Evolutionary conservation across 331 rosid genomes (phyloP).

Genomic region (Cucumis variabilis): DNA sequence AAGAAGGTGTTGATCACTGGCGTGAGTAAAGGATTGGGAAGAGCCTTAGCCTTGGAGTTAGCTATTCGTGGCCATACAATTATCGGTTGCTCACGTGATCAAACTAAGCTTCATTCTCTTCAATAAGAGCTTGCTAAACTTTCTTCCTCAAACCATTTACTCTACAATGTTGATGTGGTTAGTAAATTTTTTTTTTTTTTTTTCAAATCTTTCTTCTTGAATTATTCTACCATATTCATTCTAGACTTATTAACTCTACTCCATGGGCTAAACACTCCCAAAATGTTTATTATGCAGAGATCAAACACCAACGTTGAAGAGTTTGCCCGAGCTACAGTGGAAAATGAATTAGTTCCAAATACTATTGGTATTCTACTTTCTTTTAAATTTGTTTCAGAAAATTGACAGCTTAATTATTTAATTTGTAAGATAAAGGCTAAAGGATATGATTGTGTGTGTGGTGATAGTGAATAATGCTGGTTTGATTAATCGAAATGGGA

Average conservation of each 20-base stretch:
- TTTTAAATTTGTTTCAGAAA: too few relatives aligned
- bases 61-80: not conserved
- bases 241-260: too few relatives aligned
- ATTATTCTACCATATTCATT: too few relatives aligned
- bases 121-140: not conserved
- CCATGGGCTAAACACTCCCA: too few relatives aligned
- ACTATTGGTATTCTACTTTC: not conserved
- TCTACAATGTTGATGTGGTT: not conserved
- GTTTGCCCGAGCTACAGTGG: not conserved
- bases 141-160: not conserved
- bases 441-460: not conserved
- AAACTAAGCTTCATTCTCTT: not conserved
- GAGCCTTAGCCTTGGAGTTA: not conserved
- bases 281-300: not conserved
- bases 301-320: not conserved
- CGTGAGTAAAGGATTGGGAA: not conserved
- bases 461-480: conserved; percentile 76
- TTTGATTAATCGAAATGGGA: conserved; percentile 70
- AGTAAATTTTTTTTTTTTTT: too few relatives aligned
- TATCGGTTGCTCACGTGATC: not conserved
- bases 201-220: too few relatives aligned
- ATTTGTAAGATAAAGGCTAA: not conserved
- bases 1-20: not conserved
- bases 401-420: too few relatives aligned
- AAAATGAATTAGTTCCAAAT: not conserved